Evolutionary conservation across 169 alveolate genomes (phyloP), one percentile per base, ranked within the genome.

Genomic region (Sarcocystis neurona): DNA sequence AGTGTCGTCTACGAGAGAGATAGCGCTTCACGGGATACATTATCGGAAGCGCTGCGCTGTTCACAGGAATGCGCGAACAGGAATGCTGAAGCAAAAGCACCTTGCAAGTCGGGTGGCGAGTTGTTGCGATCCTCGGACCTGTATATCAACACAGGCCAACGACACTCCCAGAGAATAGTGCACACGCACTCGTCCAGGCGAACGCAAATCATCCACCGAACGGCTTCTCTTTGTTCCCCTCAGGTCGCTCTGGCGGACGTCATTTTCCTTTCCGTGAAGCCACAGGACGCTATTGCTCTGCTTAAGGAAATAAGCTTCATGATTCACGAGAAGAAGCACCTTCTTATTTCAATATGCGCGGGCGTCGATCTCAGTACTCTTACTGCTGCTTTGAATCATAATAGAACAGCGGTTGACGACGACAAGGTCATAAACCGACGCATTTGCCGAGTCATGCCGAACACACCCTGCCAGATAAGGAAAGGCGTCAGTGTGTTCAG

Each of bases 401-500:
- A 39, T 39, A n/a, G n/a, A n/a, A n/a, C n/a, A n/a, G n/a, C n/a
- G n/a, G n/a, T n/a, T n/a, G n/a, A n/a, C n/a, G n/a, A n/a, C n/a
- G n/a, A n/a, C n/a, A n/a, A n/a, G n/a, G 2, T 53, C 4, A n/a
- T 43, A 18, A 72, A 72, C 27, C 47, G 82, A n/a, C 47, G 82
- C 34, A 72, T 72, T 32, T 32, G 56, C 8, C 82, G 82, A 6
- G 82, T 72, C 12, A 37, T 72, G 47, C 82, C 82, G 39, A 72
- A 72, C 32, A 72, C 82, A 18, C 82, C 82, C 0, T 72, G 56
- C 18, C 82, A 72, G 32, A 39, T 72, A 23, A 2, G 58, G 2
- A n/a, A 30, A n/a, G 82, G 82, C 82, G 82, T 72, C 41, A 72
- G 82, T 39, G 82, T 72, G 56, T 72, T 41, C 34, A 2, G 48